phyloP scores from a whole-genome alignment of 2,329 filamentous ascomycete species.

The Sclerotinia trifoliorum region DNA sequence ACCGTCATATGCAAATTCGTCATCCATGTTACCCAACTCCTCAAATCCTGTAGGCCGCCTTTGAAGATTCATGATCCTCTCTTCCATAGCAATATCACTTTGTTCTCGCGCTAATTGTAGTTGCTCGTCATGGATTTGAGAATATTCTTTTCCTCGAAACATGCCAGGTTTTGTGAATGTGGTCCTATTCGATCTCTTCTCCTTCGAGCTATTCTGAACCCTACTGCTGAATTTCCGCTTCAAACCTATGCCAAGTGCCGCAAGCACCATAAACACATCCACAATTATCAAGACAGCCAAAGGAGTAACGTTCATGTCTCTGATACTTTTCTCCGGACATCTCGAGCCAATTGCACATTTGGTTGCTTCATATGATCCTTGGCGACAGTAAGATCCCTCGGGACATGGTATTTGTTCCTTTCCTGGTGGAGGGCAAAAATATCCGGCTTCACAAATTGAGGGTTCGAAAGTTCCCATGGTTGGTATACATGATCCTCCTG shows the following conservation, averaged over 20 bases:
- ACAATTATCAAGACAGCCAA: constrained; percentile 38
- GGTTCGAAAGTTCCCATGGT: constrained; percentile 46
- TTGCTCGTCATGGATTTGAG: constrained; percentile 33
- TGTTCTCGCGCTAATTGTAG: constrained; percentile 6
- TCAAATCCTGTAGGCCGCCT: constrained; percentile 30
- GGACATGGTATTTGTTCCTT: constrained; percentile 47
- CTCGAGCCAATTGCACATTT: constrained; percentile 48
- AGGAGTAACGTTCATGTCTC: constrained; percentile 38
- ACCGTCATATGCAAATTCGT: constrained; percentile 26
- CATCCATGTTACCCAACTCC: constrained; percentile 19
- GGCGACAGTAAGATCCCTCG: constrained; percentile 51
- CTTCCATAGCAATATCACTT: constrained; percentile 28
- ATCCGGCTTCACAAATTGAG: constrained; percentile 49
- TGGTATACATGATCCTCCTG: constrained; percentile 26
- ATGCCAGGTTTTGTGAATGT: constrained; percentile 27
- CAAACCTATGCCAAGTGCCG: constrained; percentile 30
- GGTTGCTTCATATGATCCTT: constrained; percentile 48
- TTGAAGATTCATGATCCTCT: constrained; percentile 22
- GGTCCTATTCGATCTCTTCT: constrained; percentile 32
- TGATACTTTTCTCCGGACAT: constrained; percentile 47
- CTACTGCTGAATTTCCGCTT: constrained; percentile 14
- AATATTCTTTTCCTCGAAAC: constrained; percentile 38
- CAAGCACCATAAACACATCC: constrained; percentile 45
- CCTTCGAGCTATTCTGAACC: constrained; percentile 3
- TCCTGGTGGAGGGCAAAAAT: constrained; percentile 49